Conservation (phyloP, 83 land plant genomes). For the Diphasiastrum complanatum region DNA sequence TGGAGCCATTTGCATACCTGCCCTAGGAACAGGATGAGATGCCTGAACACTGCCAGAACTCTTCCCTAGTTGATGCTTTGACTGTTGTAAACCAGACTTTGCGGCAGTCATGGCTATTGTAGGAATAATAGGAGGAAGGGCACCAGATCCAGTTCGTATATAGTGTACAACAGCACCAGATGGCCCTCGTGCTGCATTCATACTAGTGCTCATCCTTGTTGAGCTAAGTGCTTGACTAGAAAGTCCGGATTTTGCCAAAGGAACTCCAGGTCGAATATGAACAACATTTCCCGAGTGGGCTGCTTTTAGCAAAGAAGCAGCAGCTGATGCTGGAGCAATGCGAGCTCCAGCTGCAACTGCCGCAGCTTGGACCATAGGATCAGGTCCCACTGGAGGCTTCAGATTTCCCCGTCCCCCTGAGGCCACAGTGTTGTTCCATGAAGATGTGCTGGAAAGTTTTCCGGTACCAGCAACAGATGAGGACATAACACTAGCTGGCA, state of each 20-base stretch:
- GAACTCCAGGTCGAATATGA: conserved; percentile 50
- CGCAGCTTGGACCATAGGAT: conserved; percentile 72
- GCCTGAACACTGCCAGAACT: too few relatives aligned
- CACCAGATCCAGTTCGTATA: too few relatives aligned
- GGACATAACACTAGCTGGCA: too few relatives aligned
- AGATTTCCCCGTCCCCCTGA: conserved; percentile 13
- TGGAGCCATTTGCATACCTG: too few relatives aligned
- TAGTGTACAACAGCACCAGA: too few relatives aligned
- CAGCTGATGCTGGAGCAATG: conserved; percentile 67
- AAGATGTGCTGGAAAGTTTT: background rate
- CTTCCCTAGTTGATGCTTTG: too few relatives aligned
- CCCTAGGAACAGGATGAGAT: too few relatives aligned
- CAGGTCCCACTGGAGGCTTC: conserved; percentile 39
- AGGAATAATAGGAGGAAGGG: too few relatives aligned
- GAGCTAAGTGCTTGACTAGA: conserved; percentile 24
- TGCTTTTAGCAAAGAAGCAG: conserved; percentile 66
- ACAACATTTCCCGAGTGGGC: conserved; percentile 68
- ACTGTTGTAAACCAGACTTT: too few relatives aligned
- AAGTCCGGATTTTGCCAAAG: conserved; percentile 32
- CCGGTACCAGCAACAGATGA: background rate
- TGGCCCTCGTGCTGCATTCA: too few relatives aligned
- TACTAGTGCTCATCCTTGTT: too few relatives aligned
- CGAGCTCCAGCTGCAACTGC: conserved; percentile 97
- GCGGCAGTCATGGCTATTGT: too few relatives aligned
- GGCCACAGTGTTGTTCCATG: conserved; percentile 12